Base-by-base conservation (phyloP, 441 rosid genomes). In the Syzygium malaccense region DNA sequence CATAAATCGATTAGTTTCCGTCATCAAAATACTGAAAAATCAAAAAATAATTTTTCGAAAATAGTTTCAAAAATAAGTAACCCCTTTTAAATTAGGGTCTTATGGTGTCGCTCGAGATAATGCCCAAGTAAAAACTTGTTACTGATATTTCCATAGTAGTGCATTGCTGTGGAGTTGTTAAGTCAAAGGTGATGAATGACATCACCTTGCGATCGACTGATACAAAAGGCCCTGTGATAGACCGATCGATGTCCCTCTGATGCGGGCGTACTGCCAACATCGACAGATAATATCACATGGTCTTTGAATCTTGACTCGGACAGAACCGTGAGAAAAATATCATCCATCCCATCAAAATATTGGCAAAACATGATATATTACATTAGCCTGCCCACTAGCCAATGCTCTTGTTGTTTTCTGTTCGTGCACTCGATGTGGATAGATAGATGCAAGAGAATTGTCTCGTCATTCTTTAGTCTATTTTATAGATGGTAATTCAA, bases 101-200 rank as follows among this genome's bases (percentile, higher is more conserved):
- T 45, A 45, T 45, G 48, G 48, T 45, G 48, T 45, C 9, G 9
- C 48, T 45, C 48, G 48, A 45, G 48, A 45, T 45, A 45, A 45
- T 45, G 48, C 48, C 7, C 48, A 45, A 45, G 48, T 45, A 45
- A 45, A 45, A 45, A 45, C 48, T 45, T 7, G 48, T 45, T 45
- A 45, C 48, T 45, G 48, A 30, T 60, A 60, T 60, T 28, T 60
- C 66, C 32, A 5, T 28, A 13, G 32, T 13, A 60, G 1, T 6
- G n/a, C 33, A 60, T 60, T 60, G 68, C 68, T 28, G 68, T 0
- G 68, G 32, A 60, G 2, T 14, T 60, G 3, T 0, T 13, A 5
- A 13, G 33, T 0, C 0, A 0, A 60, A 60, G 68, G 68, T 58
- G 64, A 0, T 25, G 64, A 26, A 58, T 58, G 64, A 26, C 64